Evolutionary conservation across 441 rosid genomes (phyloP), one percentile per base, ranked within the genome.

Genomic region (Arabidopsis lyrata): DNA sequence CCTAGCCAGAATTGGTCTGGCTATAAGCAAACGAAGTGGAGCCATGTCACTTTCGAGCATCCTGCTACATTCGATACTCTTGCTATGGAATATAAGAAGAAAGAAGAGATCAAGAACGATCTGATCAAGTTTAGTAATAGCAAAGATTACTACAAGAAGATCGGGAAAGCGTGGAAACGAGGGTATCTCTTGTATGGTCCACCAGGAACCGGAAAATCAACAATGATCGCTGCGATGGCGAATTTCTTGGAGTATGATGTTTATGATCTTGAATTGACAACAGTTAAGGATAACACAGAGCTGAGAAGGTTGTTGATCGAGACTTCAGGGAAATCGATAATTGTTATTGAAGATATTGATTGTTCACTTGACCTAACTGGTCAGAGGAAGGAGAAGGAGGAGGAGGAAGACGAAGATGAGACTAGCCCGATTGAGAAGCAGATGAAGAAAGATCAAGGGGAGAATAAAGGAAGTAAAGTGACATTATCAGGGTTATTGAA

Each of bases 181-280:
- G 92, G 94, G 22, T 88, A 87, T 83, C 84, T 62, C 4, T 82
- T 91, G 11, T 85, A 74, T 36, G 94, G 95, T 5, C 97, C 95
- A 9, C 91, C 92, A 0, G 97, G 95, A 29, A 91, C 95, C 0
- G 97, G 95, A 0, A 91, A 89, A 31, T 89, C 94, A 8, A 91
- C 90, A 0, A 85, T 91, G 93, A 74, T 91, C 2, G 90, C 88
- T 7, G 95, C 93, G 3, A 89, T 91, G 87, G 95, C 93, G 5
- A 89, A 91, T 81, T 76, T 86, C 9, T 48, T 89, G 68, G 80
- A 81, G 11, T 87, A 89, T 62, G 97, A 91, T 61, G 53, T 86
- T 1, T 91, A 89, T 72, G 93, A 91, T 70, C 93, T 87, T 27
- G 93, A 91, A 57, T 60, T 91, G 24, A 91, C 93, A 2, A 78